Conservation (phyloP, 495 filamentous ascomycete species). For the Lichenothelia convexa region DNA sequence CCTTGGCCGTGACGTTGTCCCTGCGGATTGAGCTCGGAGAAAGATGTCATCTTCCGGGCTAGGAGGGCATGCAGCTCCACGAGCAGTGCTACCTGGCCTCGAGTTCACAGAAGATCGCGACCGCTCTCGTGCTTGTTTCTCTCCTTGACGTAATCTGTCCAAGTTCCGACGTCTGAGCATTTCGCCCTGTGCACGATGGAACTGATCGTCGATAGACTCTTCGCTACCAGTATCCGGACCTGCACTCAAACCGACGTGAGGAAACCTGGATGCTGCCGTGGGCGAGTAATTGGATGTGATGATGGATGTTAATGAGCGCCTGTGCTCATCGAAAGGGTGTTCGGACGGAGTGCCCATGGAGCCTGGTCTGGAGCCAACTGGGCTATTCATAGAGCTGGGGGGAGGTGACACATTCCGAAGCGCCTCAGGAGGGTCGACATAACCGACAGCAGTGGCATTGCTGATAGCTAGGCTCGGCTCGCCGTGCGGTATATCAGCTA, state of each 20-base stretch:
- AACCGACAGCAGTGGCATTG: slow-evolving; percentile 17
- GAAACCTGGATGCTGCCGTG: background rate
- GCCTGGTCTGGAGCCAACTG: background rate
- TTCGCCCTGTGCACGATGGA: slow-evolving; percentile 19
- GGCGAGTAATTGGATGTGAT: slow-evolving; percentile 1
- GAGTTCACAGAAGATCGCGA: too few relatives aligned
- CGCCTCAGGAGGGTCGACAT: slow-evolving; percentile 19
- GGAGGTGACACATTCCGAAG: slow-evolving; percentile 12
- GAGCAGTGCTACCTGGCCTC: slow-evolving; percentile 4
- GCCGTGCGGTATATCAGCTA: slow-evolving; percentile 7
- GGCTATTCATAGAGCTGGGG: background rate
- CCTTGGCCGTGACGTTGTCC: background rate
- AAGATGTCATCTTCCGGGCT: slow-evolving; percentile 22
- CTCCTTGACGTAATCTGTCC: slow-evolving; percentile 9
- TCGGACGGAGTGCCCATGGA: slow-evolving; percentile 4
- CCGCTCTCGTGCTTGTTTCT: too few relatives aligned
- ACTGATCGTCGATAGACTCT: slow-evolving; percentile 16
- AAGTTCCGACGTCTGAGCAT: slow-evolving; percentile 11
- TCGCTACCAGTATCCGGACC: background rate
- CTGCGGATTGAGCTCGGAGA: slow-evolving; percentile 2
- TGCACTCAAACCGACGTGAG: background rate
- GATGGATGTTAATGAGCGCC: too few relatives aligned
- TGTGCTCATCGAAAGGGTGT: slow-evolving; percentile 5
- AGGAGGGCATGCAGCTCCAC: slow-evolving; percentile 17
- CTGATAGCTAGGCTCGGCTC: slow-evolving; percentile 23